These are phyloP conservation scores for Leccinum aurantiacum DNA, from an alignment of 768 basidiomycete species.

Conservation along the genomic window DNA sequence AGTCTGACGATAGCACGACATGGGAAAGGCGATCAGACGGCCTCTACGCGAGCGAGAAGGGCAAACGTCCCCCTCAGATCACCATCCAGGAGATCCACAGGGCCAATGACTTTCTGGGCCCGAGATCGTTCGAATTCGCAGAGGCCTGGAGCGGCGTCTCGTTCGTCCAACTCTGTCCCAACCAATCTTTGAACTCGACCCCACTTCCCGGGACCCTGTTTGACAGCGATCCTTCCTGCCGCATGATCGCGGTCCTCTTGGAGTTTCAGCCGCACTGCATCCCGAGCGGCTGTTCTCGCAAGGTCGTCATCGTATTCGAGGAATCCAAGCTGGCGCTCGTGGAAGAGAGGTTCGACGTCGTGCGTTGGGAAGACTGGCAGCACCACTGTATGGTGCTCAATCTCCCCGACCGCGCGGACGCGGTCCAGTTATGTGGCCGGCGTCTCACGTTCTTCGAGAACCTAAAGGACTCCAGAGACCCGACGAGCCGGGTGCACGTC, in stretches of 20 bases:
- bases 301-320: constrained; percentile 53
- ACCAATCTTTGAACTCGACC: constrained; percentile 41
- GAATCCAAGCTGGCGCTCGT: constrained; percentile 50
- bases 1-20: constrained; percentile 28
- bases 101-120: constrained; percentile 7
- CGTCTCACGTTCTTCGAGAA: constrained; percentile 35
- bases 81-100: constrained; percentile 24
- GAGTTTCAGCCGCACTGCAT: constrained; percentile 42
- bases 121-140: constrained; percentile 51
- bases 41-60: constrained; percentile 31
- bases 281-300: constrained; percentile 33
- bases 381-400: constrained; percentile 36
- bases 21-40: constrained; percentile 34
- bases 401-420: constrained; percentile 31
- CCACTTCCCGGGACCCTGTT: constrained; percentile 50
- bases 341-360: constrained; percentile 43
- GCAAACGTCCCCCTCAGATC: constrained; percentile 33
- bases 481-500: constrained; percentile 28
- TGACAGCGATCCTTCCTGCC: constrained; percentile 51
- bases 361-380: constrained; percentile 60
- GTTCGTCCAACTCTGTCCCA: constrained; percentile 47
- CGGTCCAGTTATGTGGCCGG: constrained; percentile 30
- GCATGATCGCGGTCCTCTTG: constrained; percentile 44
- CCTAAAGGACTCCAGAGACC: constrained; percentile 19
- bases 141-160: constrained; percentile 47